Percentiles rank a stretch among this genome's conserved stretches.
phyloP scores from a whole-genome alignment of 805 yeast species.

The Kodamaea neixiangensis region DNA sequence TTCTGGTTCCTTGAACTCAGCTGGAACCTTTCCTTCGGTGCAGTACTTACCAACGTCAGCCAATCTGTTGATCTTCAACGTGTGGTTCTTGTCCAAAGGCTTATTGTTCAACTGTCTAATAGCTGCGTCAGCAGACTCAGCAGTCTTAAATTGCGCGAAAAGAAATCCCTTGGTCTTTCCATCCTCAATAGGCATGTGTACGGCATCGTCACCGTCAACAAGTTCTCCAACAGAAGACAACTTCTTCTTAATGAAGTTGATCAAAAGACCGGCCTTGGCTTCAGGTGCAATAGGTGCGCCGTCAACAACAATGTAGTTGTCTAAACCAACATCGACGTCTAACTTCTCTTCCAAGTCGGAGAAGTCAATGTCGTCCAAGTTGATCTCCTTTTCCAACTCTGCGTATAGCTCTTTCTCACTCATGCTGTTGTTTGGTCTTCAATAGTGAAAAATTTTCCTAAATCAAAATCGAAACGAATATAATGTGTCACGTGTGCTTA shows the following conservation, averaged over 20 bases:
- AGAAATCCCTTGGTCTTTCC: conserved; percentile 84
- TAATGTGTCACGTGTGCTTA: not conserved
- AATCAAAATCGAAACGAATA: not conserved
- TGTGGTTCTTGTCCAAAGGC: conserved; percentile 91
- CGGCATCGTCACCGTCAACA: conserved; percentile 56
- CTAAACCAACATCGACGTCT: conserved; percentile 61
- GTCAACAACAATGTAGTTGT: conserved; percentile 80
- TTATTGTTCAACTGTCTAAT: conserved; percentile 81
- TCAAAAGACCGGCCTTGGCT: conserved; percentile 76
- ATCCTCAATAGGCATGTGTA: conserved; percentile 77
- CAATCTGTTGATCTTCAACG: conserved; percentile 79
- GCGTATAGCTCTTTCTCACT: conserved; percentile 25
- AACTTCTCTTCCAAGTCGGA: conserved; percentile 82
- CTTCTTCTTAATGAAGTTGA: conserved; percentile 81
- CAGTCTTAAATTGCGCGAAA: conserved; percentile 77
- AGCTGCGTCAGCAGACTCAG: conserved; percentile 72
- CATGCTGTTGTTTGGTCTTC: conserved; percentile 12
- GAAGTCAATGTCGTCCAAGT: conserved; percentile 64
- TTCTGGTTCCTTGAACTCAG: conserved; percentile 69
- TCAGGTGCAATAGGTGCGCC: conserved; percentile 97
- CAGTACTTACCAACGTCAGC: conserved; percentile 81
- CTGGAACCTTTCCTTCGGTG: conserved; percentile 58
- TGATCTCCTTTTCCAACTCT: conserved; percentile 42
- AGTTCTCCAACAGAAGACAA: conserved; percentile 79
- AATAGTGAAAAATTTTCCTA: conserved; percentile 8